Conservation (phyloP, 768 basidiomycete genomes). For the Termitomyces sp. region DNA sequence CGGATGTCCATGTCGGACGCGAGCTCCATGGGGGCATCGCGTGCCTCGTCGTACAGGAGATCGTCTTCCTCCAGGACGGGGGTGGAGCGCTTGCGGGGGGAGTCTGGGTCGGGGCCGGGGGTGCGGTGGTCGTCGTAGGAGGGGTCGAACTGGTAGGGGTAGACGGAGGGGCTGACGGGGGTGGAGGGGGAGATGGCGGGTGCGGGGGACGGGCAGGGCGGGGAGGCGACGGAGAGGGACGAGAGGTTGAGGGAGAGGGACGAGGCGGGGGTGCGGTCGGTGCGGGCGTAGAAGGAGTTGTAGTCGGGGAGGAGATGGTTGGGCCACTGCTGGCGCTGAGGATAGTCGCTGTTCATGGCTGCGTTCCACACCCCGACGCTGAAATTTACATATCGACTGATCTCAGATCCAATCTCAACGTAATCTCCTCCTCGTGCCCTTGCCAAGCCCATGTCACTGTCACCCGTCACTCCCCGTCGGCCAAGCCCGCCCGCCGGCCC, state of each 20-base stretch:
- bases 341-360: conserved; percentile 15
- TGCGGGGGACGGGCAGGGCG: conserved; percentile 63
- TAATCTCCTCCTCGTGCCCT: neutral
- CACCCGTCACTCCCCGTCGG: neutral
- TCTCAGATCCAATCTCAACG: conserved; percentile 17
- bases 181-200: conserved; percentile 65
- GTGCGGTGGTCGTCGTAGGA: conserved; percentile 30
- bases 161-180: conserved; percentile 54
- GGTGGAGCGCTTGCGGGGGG: conserved; percentile 64
- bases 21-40: conserved; percentile 35
- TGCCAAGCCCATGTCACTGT: neutral
- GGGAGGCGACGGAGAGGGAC: conserved; percentile 62
- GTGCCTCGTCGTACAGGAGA: conserved; percentile 35
- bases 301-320: conserved; percentile 6
- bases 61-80: conserved; percentile 40
- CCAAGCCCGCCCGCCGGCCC: neutral
- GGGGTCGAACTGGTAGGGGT: conserved; percentile 51
- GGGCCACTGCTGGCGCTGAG: conserved; percentile 13
- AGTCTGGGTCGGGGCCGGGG: conserved; percentile 19
- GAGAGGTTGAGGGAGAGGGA: conserved; percentile 67
- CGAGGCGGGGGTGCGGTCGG: conserved; percentile 20
- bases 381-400: conserved; percentile 18
- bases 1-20: conserved; percentile 37
- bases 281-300: conserved; percentile 1
- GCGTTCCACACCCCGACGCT: neutral